phyloP scores from a whole-genome alignment of 2,329 filamentous ascomycete species.

The Boeremia exigua region DNA sequence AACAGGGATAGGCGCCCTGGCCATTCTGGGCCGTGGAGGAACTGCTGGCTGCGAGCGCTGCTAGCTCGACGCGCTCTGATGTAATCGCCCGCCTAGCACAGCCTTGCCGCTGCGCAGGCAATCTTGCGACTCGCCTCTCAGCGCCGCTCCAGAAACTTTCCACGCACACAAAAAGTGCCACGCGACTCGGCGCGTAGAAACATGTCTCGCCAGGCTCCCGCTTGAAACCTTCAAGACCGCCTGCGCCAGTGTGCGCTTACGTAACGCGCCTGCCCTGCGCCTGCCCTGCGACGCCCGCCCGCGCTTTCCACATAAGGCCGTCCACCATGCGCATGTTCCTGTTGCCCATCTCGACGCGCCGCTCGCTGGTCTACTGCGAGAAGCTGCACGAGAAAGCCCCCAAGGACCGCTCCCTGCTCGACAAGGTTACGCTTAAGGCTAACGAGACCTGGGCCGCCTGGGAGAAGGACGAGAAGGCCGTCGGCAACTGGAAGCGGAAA shows the following conservation, averaged over 20 bases:
- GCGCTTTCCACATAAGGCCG: conserved; percentile 13
- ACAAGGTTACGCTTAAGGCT: conserved; percentile 74
- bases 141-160: background rate
- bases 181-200: conserved; percentile 15
- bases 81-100: conserved; percentile 17
- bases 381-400: conserved; percentile 65
- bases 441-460: conserved; percentile 81
- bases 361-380: conserved; percentile 91
- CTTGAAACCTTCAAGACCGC: conserved; percentile 20
- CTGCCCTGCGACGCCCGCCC: background rate
- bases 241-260: conserved; percentile 28
- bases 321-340: conserved; percentile 85
- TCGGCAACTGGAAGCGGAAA: conserved; percentile 80
- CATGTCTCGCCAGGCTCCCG: conserved; percentile 26
- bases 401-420: conserved; percentile 62
- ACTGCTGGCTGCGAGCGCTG: conserved; percentile 2
- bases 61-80: conserved; percentile 11
- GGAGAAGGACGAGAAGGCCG: conserved; percentile 75
- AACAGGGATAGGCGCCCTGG: conserved; percentile 26
- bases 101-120: conserved; percentile 14
- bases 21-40: conserved; percentile 1
- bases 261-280: conserved; percentile 13
- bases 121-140: conserved; percentile 14
- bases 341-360: conserved; percentile 87
- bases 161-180: conserved; percentile 15